Evolutionary conservation across 2,329 filamentous ascomycete species (phyloP), one percentile per base, ranked within the genome.

Genomic region (Pseudopyricularia cyperi): DNA sequence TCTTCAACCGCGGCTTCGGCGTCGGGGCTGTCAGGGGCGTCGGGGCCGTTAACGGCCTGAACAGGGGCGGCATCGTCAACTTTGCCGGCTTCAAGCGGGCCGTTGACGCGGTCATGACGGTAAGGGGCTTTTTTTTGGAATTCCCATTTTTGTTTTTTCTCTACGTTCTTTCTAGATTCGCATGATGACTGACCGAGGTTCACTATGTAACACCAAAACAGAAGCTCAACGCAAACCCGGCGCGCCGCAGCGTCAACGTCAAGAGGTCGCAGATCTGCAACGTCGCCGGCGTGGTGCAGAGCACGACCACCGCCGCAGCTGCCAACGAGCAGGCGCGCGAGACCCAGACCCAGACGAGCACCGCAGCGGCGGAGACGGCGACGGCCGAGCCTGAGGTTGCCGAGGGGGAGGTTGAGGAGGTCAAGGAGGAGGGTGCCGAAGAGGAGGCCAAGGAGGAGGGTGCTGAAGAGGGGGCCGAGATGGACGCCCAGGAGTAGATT

Each of bases 21-120:
- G 54, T 58, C 50, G 56, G 62, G 47, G 58, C 60, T 46, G 19
- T 58, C 7, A 58, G 60, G 58, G 22, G 34, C 34, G 15, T 39
- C 34, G 22, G 33, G n/a, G 33, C 19, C 15, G 17, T n/a, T 26
- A 48, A 32, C 24, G 46, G 26, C 28, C 35, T 24, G 26, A 37
- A 34, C 44, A n/a, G 51, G 15, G 33, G n/a, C 46, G 26, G 7
- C 26, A 14, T 11, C 12, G 22, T 50, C 33, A 49, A 54, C 51
- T 46, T 61, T 3, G 57, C 60, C 19, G 52, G 58, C 19, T 59
- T 66, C 57, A 65, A 66, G 58, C 62, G 64, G 1, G 61, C 60
- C 22, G 42, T 62, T 1, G 54, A 42, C 9, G 55, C 58, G 17
- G 56, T 53, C 50, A 64, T 58, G 50, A 60, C 64, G 57, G 53